Evolutionary conservation across 108 stramenopile genomes (phyloP).

Genomic region (Cyclotella kingstonii): DNA sequence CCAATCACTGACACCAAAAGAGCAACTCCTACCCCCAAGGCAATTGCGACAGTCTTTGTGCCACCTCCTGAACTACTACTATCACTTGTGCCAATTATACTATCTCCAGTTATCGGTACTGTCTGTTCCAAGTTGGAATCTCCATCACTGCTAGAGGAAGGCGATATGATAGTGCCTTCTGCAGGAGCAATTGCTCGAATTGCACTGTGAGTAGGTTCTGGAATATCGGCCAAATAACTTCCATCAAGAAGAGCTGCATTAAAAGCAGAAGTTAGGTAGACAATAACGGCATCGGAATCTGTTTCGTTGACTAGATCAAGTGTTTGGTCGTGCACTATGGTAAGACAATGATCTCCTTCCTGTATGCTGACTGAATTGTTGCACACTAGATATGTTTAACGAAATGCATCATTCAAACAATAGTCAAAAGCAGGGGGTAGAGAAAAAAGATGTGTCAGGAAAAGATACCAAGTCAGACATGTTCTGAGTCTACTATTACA

Average conservation of each 20-base stretch:
- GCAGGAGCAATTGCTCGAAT: conserved; percentile 9
- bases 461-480: background rate
- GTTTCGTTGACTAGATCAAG: conserved; percentile 7
- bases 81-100: no score
- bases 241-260: conserved; percentile 12
- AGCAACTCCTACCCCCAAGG: conserved; percentile 6
- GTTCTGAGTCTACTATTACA: background rate
- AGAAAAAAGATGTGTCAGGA: background rate
- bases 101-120: background rate
- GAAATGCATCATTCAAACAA: background rate
- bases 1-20: conserved; percentile 5
- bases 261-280: conserved; percentile 6
- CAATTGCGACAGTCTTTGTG: conserved; percentile 16
- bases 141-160: background rate
- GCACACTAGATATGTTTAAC: background rate
- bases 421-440: background rate
- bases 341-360: conserved; percentile 24
- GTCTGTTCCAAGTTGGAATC: background rate
- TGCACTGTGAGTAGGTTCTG: conserved; percentile 2
- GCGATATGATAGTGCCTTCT: background rate
- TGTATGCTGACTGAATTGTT: background rate
- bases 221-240: conserved; percentile 6
- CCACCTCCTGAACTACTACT: background rate
- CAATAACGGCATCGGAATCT: background rate
- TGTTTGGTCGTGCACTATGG: conserved; percentile 8